Conservation (phyloP, 805 yeast genomes). For the Candida qinlingensis region DNA sequence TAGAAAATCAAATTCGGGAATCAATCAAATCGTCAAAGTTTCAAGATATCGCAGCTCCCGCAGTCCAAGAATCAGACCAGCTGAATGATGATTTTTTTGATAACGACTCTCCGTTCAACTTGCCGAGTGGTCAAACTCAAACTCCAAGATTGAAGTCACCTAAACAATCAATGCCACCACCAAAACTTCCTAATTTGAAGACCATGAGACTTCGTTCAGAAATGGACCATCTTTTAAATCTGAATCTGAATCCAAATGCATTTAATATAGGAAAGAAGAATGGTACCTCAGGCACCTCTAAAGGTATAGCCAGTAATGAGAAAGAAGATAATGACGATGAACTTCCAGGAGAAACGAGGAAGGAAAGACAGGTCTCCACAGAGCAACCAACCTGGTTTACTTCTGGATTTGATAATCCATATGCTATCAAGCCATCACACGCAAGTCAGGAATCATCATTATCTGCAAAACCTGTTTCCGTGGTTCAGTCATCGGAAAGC, state of each 20-base stretch:
- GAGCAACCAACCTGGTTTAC: slow-evolving; percentile 8
- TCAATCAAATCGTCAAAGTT: too few species aligned
- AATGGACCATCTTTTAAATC: slow-evolving; percentile 16
- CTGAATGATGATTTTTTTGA: neutral
- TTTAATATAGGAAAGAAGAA: neutral
- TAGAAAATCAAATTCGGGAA: slow-evolving; percentile 8
- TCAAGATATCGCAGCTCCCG: slow-evolving; percentile 18
- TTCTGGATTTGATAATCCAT: neutral
- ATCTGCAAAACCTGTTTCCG: too few species aligned
- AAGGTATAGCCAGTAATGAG: neutral
- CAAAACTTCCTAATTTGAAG: neutral
- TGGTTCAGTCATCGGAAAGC: too few species aligned
- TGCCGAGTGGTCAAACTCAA: neutral
- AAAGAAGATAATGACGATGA: neutral
- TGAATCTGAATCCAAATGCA: slow-evolving; percentile 3
- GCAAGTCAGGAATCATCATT: slow-evolving; percentile 16
- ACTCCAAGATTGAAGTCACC: too few species aligned
- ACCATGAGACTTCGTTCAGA: slow-evolving; percentile 11
- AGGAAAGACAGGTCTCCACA: neutral
- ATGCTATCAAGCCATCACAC: neutral
- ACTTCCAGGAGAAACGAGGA: neutral
- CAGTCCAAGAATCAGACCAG: neutral
- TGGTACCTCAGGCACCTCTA: too few species aligned
- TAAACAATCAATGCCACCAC: neutral
- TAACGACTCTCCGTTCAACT: neutral